These are phyloP conservation scores for Achlya hypogyna DNA, from an alignment of 352 stramenopile species.

Conservation along the genomic window DNA sequence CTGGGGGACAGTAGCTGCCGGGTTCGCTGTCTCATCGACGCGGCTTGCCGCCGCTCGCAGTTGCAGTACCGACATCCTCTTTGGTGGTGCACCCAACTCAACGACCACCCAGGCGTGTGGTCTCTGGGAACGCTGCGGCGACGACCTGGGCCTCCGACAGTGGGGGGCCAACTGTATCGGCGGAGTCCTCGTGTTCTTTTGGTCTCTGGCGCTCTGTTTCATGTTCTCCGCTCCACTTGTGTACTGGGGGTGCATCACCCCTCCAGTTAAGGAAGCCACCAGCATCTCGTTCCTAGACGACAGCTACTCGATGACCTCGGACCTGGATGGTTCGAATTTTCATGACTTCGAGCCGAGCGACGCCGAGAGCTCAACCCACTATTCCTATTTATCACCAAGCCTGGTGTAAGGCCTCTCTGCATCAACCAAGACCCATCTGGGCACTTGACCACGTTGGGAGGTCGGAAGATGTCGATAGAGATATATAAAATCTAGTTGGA, in stretches of 20 bases:
- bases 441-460: too few relatives aligned
- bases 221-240: too few relatives aligned
- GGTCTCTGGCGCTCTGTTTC: background rate
- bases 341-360: background rate
- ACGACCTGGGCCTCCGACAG: background rate
- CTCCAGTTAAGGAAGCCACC: too few relatives aligned
- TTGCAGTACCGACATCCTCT: background rate
- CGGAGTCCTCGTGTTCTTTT: background rate
- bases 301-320: background rate
- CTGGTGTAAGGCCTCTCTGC: background rate
- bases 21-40: background rate
- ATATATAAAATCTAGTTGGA: background rate
- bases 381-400: background rate
- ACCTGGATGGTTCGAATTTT: background rate
- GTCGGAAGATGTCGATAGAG: background rate
- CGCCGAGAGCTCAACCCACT: too few relatives aligned
- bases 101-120: background rate
- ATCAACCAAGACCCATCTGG: too few relatives aligned
- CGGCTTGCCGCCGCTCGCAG: background rate
- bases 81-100: background rate
- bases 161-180: background rate
- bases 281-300: background rate
- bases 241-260: too few relatives aligned
- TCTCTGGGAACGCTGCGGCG: constrained; percentile 9
- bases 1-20: background rate